These are phyloP conservation scores for Aspergillus quadricinctus DNA, from an alignment of 2,329 filamentous ascomycete genomes.

Conservation along the genomic window DNA sequence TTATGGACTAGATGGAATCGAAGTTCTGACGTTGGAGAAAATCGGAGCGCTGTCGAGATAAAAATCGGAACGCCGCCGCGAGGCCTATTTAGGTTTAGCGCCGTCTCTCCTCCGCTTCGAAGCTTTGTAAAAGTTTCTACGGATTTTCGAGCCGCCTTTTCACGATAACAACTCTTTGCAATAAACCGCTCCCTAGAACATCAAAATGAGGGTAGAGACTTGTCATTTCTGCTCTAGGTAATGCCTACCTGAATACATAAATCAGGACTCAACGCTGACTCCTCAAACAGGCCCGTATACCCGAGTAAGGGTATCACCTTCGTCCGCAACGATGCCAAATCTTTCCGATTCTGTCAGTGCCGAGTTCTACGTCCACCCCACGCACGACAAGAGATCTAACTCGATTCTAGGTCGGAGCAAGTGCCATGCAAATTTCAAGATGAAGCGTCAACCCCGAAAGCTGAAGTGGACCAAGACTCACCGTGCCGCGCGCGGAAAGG, in stretches of 20 bases:
- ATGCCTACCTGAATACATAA: not conserved
- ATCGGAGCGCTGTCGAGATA: conserved; percentile 24
- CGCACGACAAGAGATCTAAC: not conserved
- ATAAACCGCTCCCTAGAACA: not conserved
- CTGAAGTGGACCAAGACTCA: conserved; percentile 96
- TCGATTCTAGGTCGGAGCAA: conserved; percentile 50
- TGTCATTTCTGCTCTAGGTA: conserved; percentile 63
- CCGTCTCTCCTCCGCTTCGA: conserved; percentile 21
- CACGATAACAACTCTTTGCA: conserved; percentile 6
- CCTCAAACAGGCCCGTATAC: conserved; percentile 53
- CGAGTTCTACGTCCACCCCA: not conserved
- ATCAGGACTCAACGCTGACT: not conserved
- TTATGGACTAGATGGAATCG: not conserved
- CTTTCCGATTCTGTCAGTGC: conserved; percentile 57
- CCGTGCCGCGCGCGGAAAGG: conserved; percentile 77
- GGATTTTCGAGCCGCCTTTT: conserved; percentile 14
- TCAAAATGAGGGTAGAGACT: conserved; percentile 47
- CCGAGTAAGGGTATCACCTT: conserved; percentile 64
- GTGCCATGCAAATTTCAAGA: conserved; percentile 77
- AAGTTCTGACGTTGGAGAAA: conserved; percentile 14
- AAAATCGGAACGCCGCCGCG: conserved; percentile 32
- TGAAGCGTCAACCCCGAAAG: conserved; percentile 97
- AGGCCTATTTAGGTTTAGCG: conserved; percentile 32
- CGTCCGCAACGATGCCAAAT: conserved; percentile 42
- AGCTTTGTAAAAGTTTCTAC: conserved; percentile 15